Evolutionary conservation across 441 rosid species (phyloP).

Genomic region (Pelargonium australe): DNA sequence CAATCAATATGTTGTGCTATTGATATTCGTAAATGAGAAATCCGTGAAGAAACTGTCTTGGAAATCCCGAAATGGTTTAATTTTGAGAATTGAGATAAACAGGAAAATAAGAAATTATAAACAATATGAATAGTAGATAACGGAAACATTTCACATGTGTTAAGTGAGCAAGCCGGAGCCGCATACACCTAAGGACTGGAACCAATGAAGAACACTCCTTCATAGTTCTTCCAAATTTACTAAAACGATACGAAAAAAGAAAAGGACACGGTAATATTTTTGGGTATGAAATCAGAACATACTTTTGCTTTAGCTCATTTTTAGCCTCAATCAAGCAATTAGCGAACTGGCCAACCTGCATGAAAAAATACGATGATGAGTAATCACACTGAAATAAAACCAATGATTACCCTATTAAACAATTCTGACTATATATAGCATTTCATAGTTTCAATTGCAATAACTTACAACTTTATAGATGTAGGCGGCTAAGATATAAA

Average conservation of each 20-base stretch:
- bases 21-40: slow-evolving; percentile 9
- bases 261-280: background rate
- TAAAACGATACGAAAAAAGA: background rate
- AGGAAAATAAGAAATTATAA: too few species aligned
- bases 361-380: background rate
- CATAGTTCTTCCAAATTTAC: too few species aligned
- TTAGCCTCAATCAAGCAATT: slow-evolving; percentile 75
- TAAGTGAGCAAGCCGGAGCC: too few species aligned
- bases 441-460: background rate
- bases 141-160: too few species aligned
- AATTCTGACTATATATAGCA: background rate
- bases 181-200: too few species aligned
- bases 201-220: too few species aligned
- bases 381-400: background rate
- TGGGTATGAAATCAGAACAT: slow-evolving; percentile 23
- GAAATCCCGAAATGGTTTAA: too few species aligned
- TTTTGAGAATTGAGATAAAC: too few species aligned
- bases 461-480: background rate
- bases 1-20: background rate
- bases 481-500: background rate
- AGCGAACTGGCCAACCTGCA: slow-evolving; percentile 76
- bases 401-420: background rate
- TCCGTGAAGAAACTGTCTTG: background rate
- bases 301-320: slow-evolving; percentile 76
- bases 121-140: too few species aligned